Evolutionary conservation across 495 filamentous ascomycete species (phyloP), one percentile per base, ranked within the genome.

Genomic region (Aeminium ludgeri): DNA sequence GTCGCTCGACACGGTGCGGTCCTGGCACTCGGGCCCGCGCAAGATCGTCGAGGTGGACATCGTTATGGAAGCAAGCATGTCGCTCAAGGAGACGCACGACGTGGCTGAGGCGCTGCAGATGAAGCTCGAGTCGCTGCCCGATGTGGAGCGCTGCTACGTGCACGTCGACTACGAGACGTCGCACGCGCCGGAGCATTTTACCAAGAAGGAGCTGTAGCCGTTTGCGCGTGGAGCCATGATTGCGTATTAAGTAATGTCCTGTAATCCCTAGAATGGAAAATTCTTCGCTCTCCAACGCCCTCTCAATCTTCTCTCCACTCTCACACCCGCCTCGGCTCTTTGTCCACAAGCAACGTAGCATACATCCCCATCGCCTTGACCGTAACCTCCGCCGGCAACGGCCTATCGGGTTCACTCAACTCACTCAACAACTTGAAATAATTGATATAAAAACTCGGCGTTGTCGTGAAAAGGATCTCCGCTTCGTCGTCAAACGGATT

Each of bases 91-190:
- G 17, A 93, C 86, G 0, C 89, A 97, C 57, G 89, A 97, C 53
- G 71, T 95, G 6, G 89, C 89, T 0, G 89, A 97, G 61, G 85
- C 77, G 54, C 67, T 97, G 45, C 89, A 97, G 68, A 80, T 80
- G 38, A 96, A 95, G 64, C 66, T 97, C 3, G 89, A 97, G 72
- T 78, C 74, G 29, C 58, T 97, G 48, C 89, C 91, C 3, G 76
- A 93, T 57, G 78, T 97, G 2, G 89, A 96, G 68, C 63, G 89
- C 45, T 84, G 86, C 1, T 97, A 96, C 62, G 89, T 96, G 11
- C 89, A 97, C 60, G 86, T 95, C 12, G 89, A 97, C 55, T 96
- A 87, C 50, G 89, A 97, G 67, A 86, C 85, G 6, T 86, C 78
- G n/a, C 89, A 97, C 59, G 92, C 93, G 63, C 89, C 89, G 8